These are phyloP conservation scores for Magnolia kwangsiensis DNA, from an alignment of 164 flowering plant species.

Conservation along the genomic window DNA sequence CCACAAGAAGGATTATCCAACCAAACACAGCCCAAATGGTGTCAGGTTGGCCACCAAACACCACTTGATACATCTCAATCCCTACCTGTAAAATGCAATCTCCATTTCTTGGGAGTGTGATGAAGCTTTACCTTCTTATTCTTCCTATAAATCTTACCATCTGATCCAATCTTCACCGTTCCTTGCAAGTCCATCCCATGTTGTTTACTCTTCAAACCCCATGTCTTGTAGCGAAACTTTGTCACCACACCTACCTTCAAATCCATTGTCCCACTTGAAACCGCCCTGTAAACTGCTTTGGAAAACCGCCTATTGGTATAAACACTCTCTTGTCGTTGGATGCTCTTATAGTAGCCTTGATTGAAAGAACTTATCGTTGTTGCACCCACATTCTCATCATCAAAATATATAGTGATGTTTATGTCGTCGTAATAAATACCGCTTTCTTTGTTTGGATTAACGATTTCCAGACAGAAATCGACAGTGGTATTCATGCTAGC, in stretches of 20 bases:
- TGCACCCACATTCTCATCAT: conserved; percentile 15
- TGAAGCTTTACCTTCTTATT: conserved; percentile 30
- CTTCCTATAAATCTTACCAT: conserved; percentile 46
- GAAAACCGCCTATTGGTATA: not conserved
- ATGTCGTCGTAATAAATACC: conserved; percentile 27
- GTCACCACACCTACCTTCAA: conserved; percentile 23
- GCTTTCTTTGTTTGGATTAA: conserved; percentile 32
- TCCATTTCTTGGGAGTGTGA: conserved; percentile 15
- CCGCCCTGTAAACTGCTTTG: not conserved
- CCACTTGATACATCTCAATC: not conserved
- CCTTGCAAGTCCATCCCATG: conserved; percentile 24
- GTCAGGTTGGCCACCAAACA: no score
- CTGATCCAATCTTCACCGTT: conserved; percentile 22
- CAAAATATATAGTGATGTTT: conserved; percentile 17
- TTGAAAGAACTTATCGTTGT: not conserved
- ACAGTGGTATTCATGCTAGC: conserved; percentile 2
- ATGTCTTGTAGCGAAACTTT: conserved; percentile 15
- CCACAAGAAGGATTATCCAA: no score
- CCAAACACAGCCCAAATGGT: no score
- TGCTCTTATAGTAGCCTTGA: conserved; percentile 5
- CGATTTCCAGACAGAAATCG: conserved; percentile 20
- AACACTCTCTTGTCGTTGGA: not conserved
- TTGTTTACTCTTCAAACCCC: conserved; percentile 26
- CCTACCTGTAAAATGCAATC: not conserved
- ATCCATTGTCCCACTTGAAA: conserved; percentile 24